Conservation (phyloP, 192 early-diverging fungal species). For the Rhizophagus clarus region DNA sequence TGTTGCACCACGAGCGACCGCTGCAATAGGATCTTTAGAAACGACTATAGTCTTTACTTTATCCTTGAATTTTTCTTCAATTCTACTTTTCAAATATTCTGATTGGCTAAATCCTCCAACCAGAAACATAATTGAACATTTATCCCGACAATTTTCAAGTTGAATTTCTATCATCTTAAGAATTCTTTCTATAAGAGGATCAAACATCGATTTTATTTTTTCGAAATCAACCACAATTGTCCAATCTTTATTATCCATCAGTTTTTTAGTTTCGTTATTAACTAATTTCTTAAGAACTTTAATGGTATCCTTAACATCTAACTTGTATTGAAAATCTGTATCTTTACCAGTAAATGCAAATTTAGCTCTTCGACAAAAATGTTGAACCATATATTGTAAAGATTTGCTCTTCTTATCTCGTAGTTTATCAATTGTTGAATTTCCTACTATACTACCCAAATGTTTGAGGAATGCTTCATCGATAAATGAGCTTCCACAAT, state of each 20-base stretch:
- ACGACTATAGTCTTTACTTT: conserved; percentile 51
- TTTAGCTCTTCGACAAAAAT: conserved; percentile 9
- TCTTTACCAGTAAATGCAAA: background rate
- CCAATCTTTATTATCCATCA: background rate
- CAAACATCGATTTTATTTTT: conserved; percentile 42
- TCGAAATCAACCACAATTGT: conserved; percentile 2
- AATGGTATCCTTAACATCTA: background rate
- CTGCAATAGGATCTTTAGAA: conserved; percentile 54
- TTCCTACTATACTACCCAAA: background rate
- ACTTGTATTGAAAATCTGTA: background rate
- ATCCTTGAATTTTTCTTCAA: conserved; percentile 51
- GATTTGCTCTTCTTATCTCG: background rate
- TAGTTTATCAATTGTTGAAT: background rate
- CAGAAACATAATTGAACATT: conserved; percentile 52
- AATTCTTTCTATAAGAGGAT: conserved; percentile 56
- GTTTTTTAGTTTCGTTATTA: background rate
- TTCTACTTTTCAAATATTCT: conserved; percentile 56
- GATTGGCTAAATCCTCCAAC: conserved; percentile 62
- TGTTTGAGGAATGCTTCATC: conserved; percentile 34
- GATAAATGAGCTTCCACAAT: conserved; percentile 50
- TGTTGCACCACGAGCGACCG: conserved; percentile 57
- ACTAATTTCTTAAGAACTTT: background rate
- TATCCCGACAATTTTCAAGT: conserved; percentile 40
- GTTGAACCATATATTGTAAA: conserved; percentile 4
- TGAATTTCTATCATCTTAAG: conserved; percentile 54